phyloP scores from a whole-genome alignment of 768 basidiomycete genomes.

The Amylocystis lapponica region DNA sequence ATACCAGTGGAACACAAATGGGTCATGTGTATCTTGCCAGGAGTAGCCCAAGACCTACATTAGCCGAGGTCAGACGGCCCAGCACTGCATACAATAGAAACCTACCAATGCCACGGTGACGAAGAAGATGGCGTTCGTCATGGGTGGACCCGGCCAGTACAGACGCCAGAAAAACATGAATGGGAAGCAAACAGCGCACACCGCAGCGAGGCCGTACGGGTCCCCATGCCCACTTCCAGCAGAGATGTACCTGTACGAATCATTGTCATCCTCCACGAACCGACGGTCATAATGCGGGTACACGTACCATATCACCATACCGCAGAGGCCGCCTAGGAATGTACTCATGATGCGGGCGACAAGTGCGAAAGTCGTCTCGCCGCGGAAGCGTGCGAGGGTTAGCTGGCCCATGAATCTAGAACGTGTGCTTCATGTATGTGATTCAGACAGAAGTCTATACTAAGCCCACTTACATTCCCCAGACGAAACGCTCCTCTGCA shows the following conservation, averaged over 20 bases:
- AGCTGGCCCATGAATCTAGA: slow-evolving; percentile 70
- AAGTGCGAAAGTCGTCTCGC: slow-evolving; percentile 68
- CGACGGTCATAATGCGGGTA: not conserved
- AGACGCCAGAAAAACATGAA: slow-evolving; percentile 65
- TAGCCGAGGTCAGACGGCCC: too few species aligned
- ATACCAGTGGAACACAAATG: slow-evolving; percentile 42
- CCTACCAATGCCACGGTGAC: slow-evolving; percentile 57
- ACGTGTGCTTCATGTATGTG: not conserved
- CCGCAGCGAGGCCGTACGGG: slow-evolving; percentile 64
- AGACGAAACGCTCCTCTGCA: slow-evolving; percentile 57
- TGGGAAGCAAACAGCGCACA: slow-evolving; percentile 64
- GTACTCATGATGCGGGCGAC: slow-evolving; percentile 57
- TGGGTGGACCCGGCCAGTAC: slow-evolving; percentile 68
- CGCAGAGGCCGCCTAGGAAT: slow-evolving; percentile 57
- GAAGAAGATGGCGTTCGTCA: slow-evolving; percentile 67
- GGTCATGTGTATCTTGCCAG: slow-evolving; percentile 53
- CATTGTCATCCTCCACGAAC: not conserved
- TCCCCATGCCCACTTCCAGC: slow-evolving; percentile 54
- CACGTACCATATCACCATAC: slow-evolving; percentile 61
- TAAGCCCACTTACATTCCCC: slow-evolving; percentile 56
- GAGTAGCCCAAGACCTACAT: slow-evolving; percentile 67
- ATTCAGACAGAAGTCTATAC: not conserved
- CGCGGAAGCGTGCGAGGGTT: slow-evolving; percentile 64
- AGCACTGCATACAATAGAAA: slow-evolving; percentile 1
- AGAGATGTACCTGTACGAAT: slow-evolving; percentile 56